Base-by-base conservation (phyloP, 2,329 filamentous ascomycete species). In the Byssothecium circinans region DNA sequence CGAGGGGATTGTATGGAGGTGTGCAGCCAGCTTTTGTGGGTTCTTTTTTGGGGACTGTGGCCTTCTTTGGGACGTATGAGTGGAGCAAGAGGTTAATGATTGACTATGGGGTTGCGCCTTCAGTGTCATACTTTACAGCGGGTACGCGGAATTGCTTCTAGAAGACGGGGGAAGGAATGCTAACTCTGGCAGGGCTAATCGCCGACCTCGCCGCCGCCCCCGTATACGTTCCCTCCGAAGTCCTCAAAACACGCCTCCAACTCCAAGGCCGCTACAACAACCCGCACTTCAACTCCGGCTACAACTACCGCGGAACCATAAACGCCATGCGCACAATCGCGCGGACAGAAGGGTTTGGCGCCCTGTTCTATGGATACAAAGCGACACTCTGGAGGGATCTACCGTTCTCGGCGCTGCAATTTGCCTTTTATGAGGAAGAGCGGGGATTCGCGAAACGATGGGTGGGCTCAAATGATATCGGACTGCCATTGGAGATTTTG, bases 391-490 rank as follows among this genome's bases (percentile, higher is more conserved):
- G 89, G 74, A 87, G 94, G 49, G 94, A 99, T 63, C 80, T 99
- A 18, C 94, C 94, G 1, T 99, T 96, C 68, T 97, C 92, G 0
- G 94, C 94, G 0, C 75, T 99, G 10, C 94, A 99, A 67, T 97
- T 99, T 72, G 92, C 95, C 63, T 96, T 99, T 69, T 99, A 96
- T 77, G 94, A 99, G 72, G 89, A 97, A 71, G 91, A 91, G 67
- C 89, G 91, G 62, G 83, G 80, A 37, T 82, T 89, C 79, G 91
- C 94, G 1, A 87, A 87, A 64, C 72, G 83, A 43, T 95, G 87
- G 79, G 85, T 88, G 65, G 83, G 87, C 27, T 87, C 85, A 53
- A 82, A 86, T 47, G 89, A 96, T 49, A 95, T 99, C 43, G 94
- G 94, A 1, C 74, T 95, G 27, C 80, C 85, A 1, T 71, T 97